These are phyloP conservation scores for Penicillium malachiteum DNA, from an alignment of 495 filamentous ascomycete species.

Conservation along the genomic window DNA sequence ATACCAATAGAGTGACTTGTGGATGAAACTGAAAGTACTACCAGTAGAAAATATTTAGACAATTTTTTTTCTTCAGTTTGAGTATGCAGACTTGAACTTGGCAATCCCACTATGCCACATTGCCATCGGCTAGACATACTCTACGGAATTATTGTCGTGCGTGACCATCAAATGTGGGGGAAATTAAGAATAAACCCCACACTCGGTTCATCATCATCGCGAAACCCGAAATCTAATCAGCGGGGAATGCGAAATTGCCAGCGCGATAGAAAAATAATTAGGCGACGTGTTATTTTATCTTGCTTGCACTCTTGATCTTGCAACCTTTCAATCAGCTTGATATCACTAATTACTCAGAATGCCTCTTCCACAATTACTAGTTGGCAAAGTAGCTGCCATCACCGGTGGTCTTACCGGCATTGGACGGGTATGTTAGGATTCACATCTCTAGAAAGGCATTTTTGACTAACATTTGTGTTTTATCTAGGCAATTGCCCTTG, in stretches of 20 bases:
- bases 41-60: too few relatives aligned
- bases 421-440: constrained; percentile 47
- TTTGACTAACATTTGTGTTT: background rate
- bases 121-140: background rate
- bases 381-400: constrained; percentile 69
- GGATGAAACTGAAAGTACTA: background rate
- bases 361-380: constrained; percentile 53
- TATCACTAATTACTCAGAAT: constrained; percentile 14
- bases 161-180: constrained; percentile 6
- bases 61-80: background rate
- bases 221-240: constrained; percentile 32
- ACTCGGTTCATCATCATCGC: constrained; percentile 35
- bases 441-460: background rate
- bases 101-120: too few relatives aligned
- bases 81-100: too few relatives aligned
- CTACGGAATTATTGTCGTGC: background rate
- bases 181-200: constrained; percentile 14
- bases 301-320: background rate
- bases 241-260: too few relatives aligned
- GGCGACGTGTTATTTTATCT: background rate
- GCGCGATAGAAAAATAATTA: background rate
- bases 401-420: constrained; percentile 78
- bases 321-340: too few relatives aligned
- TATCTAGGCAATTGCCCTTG: constrained; percentile 62
- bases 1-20: constrained; percentile 16